Evolutionary conservation across 1,284 basidiomycete genomes (phyloP).

Genomic region (Ganoderma meredithae): DNA sequence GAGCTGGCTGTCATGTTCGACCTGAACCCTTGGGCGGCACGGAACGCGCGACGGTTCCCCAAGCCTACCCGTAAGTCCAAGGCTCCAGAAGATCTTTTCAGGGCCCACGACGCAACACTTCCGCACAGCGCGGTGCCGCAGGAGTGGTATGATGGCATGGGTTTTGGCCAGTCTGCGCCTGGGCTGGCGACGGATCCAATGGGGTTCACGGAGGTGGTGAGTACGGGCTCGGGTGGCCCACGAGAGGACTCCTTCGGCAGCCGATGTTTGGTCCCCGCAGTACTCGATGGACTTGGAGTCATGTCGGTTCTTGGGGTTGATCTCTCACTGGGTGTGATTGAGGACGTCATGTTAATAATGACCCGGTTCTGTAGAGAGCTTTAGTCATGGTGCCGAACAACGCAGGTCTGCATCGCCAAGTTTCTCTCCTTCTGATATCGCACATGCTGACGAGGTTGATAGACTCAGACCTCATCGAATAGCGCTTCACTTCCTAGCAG

Average conservation of each 20-base stretch:
- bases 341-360: too few relatives aligned
- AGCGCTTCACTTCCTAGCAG: too few relatives aligned
- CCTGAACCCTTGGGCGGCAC: neutral
- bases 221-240: neutral
- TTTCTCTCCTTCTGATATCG: too few relatives aligned
- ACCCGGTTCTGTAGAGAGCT: too few relatives aligned
- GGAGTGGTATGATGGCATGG: neutral
- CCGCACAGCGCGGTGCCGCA: neutral
- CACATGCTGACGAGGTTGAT: too few relatives aligned
- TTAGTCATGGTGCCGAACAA: too few relatives aligned
- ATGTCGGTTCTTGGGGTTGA: neutral
- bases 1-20: neutral
- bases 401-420: too few relatives aligned
- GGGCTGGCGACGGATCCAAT: neutral
- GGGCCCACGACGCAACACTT: neutral
- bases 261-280: neutral
- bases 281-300: neutral
- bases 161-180: neutral
- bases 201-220: slow-evolving; percentile 4
- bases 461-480: too few relatives aligned
- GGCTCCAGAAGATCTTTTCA: neutral
- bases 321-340: neutral
- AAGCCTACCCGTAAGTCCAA: neutral
- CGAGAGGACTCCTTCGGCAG: neutral
- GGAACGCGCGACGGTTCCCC: neutral